Percentiles rank a stretch among this genome's conserved stretches.
Evolutionary conservation across 1,284 basidiomycete genomes (phyloP).

Genomic region (Tilletia indica): DNA sequence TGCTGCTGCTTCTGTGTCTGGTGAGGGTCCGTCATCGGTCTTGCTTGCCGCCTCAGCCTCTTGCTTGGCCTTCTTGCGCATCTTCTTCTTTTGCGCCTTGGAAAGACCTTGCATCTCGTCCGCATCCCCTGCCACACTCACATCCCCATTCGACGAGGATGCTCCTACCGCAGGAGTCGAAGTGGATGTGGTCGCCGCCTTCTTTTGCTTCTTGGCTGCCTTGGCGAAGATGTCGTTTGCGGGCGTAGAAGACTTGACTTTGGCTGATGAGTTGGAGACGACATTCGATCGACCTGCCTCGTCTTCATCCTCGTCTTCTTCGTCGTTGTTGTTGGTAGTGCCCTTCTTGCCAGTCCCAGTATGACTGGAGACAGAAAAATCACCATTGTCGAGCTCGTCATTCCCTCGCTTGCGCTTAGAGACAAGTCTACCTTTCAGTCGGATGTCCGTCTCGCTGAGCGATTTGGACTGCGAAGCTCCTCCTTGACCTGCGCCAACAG

Average conservation of each 20-base stretch:
- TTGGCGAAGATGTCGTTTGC: conserved; percentile 19
- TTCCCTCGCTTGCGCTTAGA: conserved; percentile 32
- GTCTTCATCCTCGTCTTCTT: conserved; percentile 29
- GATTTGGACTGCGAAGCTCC: neutral
- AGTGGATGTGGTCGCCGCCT: conserved; percentile 25
- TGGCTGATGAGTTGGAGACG: conserved; percentile 27
- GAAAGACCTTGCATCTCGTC: conserved; percentile 32
- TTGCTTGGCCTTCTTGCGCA: conserved; percentile 37
- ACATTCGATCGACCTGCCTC: conserved; percentile 25
- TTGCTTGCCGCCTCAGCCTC: conserved; percentile 10
- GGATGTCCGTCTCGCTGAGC: conserved; percentile 31
- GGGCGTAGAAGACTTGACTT: neutral
- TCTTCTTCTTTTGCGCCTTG: conserved; percentile 48
- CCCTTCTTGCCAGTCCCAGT: neutral
- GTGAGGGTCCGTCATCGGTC: no score
- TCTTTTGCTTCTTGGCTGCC: conserved; percentile 29
- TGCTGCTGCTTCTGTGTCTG: neutral
- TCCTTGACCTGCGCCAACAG: neutral
- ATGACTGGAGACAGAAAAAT: neutral
- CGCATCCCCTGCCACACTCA: conserved; percentile 23
- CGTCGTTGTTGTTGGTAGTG: neutral
- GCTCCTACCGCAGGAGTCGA: no score
- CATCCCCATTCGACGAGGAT: conserved; percentile 17
- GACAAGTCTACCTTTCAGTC: conserved; percentile 34
- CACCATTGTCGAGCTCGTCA: conserved; percentile 1